These are phyloP conservation scores for Ganoderma leucocontextum DNA, from an alignment of 1,284 basidiomycete genomes.

Conservation along the genomic window DNA sequence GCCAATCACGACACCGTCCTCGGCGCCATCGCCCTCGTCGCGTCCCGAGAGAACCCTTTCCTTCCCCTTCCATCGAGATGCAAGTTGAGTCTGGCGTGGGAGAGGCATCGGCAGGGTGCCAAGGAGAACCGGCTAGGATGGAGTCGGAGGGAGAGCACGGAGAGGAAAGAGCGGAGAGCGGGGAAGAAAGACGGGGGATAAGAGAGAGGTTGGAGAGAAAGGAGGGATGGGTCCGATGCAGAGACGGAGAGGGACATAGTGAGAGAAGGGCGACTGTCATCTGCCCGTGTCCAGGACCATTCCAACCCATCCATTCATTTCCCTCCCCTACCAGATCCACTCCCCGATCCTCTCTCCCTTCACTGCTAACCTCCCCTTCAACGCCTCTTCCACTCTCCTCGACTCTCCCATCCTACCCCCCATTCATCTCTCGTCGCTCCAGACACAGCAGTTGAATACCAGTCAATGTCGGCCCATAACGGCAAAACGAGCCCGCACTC, in stretches of 20 bases:
- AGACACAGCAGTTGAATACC: not conserved
- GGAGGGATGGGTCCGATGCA: not conserved
- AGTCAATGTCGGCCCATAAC: not conserved
- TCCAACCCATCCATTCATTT: not conserved
- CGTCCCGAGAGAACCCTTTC: conserved; percentile 18
- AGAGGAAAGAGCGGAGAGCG: not conserved
- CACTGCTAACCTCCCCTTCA: not conserved
- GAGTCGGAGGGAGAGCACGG: conserved; percentile 1
- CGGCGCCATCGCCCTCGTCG: conserved; percentile 50
- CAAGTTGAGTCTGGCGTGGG: conserved; percentile 13
- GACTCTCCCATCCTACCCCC: not conserved
- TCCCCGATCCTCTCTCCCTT: not conserved
- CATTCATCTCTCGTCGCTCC: not conserved
- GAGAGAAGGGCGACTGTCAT: not conserved
- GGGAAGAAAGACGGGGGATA: not conserved
- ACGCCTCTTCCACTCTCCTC: not conserved
- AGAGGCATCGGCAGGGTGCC: conserved; percentile 14
- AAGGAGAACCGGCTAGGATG: not conserved
- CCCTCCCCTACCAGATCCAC: not conserved
- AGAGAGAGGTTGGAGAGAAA: not conserved
- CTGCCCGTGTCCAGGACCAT: not conserved
- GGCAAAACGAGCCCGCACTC: not conserved
- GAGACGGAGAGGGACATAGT: not conserved
- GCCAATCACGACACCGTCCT: conserved; percentile 59
- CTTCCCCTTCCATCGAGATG: conserved; percentile 33